These are phyloP conservation scores for Russula dissimulans DNA, from an alignment of 768 basidiomycete genomes.

Conservation along the genomic window DNA sequence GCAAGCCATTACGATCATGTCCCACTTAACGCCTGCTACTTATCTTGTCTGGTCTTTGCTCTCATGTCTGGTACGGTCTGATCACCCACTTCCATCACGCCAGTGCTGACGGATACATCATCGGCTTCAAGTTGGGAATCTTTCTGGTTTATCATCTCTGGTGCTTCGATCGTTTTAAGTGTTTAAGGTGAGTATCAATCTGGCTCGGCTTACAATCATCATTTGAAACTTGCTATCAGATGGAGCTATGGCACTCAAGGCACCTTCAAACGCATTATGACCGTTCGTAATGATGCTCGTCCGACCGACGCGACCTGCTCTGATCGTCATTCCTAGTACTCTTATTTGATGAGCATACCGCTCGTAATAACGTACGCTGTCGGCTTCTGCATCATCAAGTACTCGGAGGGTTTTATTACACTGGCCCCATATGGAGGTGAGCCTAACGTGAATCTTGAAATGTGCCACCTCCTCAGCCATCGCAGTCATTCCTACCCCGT, in stretches of 20 bases:
- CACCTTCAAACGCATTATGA: constrained; percentile 80
- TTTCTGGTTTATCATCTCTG: constrained; percentile 70
- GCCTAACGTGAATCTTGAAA: background rate
- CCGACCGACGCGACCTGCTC: background rate
- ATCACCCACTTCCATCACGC: background rate
- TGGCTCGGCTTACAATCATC: background rate
- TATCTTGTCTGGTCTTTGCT: constrained; percentile 58
- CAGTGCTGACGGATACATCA: background rate
- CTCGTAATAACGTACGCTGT: constrained; percentile 48
- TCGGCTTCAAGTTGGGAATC: constrained; percentile 36
- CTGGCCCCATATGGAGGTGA: constrained; percentile 41
- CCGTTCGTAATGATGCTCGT: constrained; percentile 36
- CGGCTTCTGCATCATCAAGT: constrained; percentile 67
- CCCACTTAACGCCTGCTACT: constrained; percentile 2
- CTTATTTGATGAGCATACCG: constrained; percentile 59
- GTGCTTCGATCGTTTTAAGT: constrained; percentile 73
- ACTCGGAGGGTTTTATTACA: constrained; percentile 50
- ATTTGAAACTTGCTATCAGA: constrained; percentile 28
- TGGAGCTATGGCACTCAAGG: constrained; percentile 65
- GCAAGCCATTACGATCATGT: background rate
- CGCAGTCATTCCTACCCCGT: constrained; percentile 60
- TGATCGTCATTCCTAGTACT: constrained; percentile 40
- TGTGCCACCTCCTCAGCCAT: background rate
- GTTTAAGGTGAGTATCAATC: constrained; percentile 41
- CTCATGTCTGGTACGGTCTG: constrained; percentile 37